Evolutionary conservation across 1,284 basidiomycete species (phyloP).

Genomic region (Sanghuangporus weigelae): DNA sequence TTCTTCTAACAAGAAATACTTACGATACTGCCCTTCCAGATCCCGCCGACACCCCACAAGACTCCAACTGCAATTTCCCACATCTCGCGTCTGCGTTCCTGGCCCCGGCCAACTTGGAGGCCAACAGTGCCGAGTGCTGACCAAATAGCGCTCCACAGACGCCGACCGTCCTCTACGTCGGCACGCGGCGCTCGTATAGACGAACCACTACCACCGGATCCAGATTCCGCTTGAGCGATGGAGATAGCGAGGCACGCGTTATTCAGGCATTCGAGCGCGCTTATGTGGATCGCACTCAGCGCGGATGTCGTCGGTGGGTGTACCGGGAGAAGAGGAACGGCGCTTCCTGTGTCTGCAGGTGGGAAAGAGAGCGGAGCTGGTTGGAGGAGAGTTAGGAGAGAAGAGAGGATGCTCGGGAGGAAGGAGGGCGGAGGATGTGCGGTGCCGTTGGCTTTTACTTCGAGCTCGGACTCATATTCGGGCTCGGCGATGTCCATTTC

Average conservation of each 20-base stretch:
- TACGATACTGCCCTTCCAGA: conserved; percentile 64
- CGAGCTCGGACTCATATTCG: conserved; percentile 24
- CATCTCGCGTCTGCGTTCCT: conserved; percentile 60
- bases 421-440: conserved; percentile 28
- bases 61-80: conserved; percentile 73
- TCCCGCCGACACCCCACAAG: conserved; percentile 72
- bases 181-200: conserved; percentile 19
- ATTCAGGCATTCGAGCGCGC: conserved; percentile 86
- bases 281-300: conserved; percentile 75
- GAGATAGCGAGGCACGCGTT: conserved; percentile 82
- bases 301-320: conserved; percentile 85
- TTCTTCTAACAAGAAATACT: conserved; percentile 19
- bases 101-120: conserved; percentile 49
- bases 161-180: conserved; percentile 44
- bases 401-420: conserved; percentile 48
- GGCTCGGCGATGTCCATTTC: conserved; percentile 29
- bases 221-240: neutral
- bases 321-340: conserved; percentile 34
- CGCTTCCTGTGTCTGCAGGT: conserved; percentile 38
- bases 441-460: conserved; percentile 12
- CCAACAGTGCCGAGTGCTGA: conserved; percentile 52
- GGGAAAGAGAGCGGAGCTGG: conserved; percentile 79
- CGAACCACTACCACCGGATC: too few relatives aligned
- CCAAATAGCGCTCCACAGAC: conserved; percentile 62
- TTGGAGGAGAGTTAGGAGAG: conserved; percentile 62